Evolutionary conservation across 768 basidiomycete species (phyloP).

Genomic region (Mycena capillaripes): DNA sequence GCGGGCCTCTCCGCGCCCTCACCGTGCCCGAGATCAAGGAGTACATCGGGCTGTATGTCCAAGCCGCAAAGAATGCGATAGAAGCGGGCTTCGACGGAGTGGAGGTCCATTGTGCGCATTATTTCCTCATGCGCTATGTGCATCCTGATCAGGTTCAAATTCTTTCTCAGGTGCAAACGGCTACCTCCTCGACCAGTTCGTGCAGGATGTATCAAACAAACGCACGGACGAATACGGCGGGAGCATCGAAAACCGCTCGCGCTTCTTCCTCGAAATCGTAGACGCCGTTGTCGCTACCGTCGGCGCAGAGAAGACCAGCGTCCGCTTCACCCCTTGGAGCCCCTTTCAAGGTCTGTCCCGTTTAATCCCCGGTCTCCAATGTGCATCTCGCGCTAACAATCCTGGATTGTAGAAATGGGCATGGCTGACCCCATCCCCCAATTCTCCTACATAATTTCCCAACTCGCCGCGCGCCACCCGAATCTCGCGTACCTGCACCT

Average conservation of each 20-base stretch:
- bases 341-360: slow-evolving; percentile 45
- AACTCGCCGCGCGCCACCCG: slow-evolving; percentile 43
- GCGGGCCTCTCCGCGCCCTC: slow-evolving; percentile 25
- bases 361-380: too few species aligned
- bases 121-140: too few species aligned
- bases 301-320: slow-evolving; percentile 55
- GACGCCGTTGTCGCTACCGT: slow-evolving; percentile 56
- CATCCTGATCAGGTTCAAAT: neutral
- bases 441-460: slow-evolving; percentile 45
- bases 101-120: slow-evolving; percentile 22
- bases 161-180: slow-evolving; percentile 35
- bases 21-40: slow-evolving; percentile 47
- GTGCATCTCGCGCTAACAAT: too few species aligned
- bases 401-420: too few species aligned
- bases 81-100: slow-evolving; percentile 33
- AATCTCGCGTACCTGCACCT: slow-evolving; percentile 56
- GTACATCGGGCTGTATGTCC: slow-evolving; percentile 8
- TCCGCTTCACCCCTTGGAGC: slow-evolving; percentile 57
- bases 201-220: slow-evolving; percentile 43
- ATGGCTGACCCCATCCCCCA: slow-evolving; percentile 46
- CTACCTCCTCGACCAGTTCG: slow-evolving; percentile 60
- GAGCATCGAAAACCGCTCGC: slow-evolving; percentile 58
- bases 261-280: slow-evolving; percentile 60
- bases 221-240: slow-evolving; percentile 65
- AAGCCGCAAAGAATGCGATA: slow-evolving; percentile 21